phyloP scores from a whole-genome alignment of 2,329 filamentous ascomycete species.

The Fusarium albidum region DNA sequence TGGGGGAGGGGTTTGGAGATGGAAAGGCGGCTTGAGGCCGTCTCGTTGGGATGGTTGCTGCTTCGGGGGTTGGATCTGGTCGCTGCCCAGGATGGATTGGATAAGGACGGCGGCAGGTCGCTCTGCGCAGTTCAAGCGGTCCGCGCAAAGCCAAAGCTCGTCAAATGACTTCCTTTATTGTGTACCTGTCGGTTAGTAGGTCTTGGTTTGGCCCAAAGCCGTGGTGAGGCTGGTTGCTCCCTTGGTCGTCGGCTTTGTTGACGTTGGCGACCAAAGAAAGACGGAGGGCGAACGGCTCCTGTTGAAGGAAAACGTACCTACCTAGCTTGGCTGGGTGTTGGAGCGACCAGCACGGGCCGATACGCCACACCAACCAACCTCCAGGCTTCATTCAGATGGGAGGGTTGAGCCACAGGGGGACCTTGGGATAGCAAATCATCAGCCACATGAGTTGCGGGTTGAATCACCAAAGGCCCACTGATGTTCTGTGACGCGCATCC shows the following conservation, averaged over 20 bases:
- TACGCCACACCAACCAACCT: slow-evolving; percentile 11
- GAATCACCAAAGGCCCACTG: slow-evolving; percentile 24
- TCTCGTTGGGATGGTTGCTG: background rate
- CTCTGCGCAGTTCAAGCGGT: background rate
- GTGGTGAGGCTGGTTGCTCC: slow-evolving; percentile 43
- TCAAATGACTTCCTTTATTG: background rate
- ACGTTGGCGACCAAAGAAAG: slow-evolving; percentile 36
- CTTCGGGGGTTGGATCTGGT: slow-evolving; percentile 8
- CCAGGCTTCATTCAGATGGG: background rate
- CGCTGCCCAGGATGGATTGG: slow-evolving; percentile 7
- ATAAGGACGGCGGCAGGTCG: slow-evolving; percentile 4
- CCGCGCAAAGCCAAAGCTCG: background rate
- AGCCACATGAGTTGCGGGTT: slow-evolving; percentile 32
- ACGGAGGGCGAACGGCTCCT: slow-evolving; percentile 26
- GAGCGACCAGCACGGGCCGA: slow-evolving; percentile 33
- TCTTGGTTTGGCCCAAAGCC: slow-evolving; percentile 42
- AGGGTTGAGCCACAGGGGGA: slow-evolving; percentile 12
- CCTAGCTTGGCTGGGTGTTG: slow-evolving; percentile 32
- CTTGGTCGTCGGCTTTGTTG: slow-evolving; percentile 43
- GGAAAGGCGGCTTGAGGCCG: background rate
- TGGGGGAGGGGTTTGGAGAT: too few species aligned
- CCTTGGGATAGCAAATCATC: background rate
- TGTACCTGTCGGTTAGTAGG: slow-evolving; percentile 44
- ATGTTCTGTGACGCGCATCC: slow-evolving; percentile 28
- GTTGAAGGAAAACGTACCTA: slow-evolving; percentile 40